Base-by-base conservation (phyloP, 805 yeast species). In the Candida railenensis region DNA sequence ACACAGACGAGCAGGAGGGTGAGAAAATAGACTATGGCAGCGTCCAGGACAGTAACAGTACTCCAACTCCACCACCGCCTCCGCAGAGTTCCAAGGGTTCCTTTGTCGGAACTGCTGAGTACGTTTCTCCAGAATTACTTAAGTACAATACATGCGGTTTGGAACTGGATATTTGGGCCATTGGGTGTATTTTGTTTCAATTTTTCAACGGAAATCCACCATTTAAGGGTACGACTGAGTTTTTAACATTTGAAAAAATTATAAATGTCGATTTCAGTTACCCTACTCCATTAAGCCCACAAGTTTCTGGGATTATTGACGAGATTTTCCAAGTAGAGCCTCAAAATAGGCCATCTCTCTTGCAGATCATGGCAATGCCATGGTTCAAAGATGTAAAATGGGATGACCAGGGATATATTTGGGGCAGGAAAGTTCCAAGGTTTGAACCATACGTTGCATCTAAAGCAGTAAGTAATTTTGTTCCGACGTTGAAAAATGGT, bases 51-150 rank as follows among this genome's bases (percentile, higher is more conserved):
- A 18, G 36, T 4, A 41, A 22, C 14, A 63, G 59, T n/a, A 74
- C 67, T 22, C 69, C 62, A 32, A 67, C 73, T 14, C 66, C 72
- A 16, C 59, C 60, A 15, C 59, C 57, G n/a, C 46, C 50, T 12
- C 42, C 18, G 55, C 51, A 30, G 5, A n/a, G 18, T 16, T 50
- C 73, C n/a, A 64, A 64, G 46, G 76, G 72, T 19, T 90, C 97
- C 0, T 94, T 92, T 71, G 98, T 92, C 2, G 99, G 99, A 0
- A 92, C 99, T 1, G 98, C 98, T 0, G 97, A 91, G 61, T 91
- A 91, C 59, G 97, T 94, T 2, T 85, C 96, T 0, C 99, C 98
- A 0, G 99, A 94, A 63, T 69, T 94, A 36, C 71, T 94, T 42
- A 78, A 83, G 42, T 76, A 80, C 56, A 94, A 92, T 62, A 73